Evolutionary conservation across 306 rosid species (phyloP), one percentile per base, ranked within the genome.

Genomic region (Medicago lupulina): DNA sequence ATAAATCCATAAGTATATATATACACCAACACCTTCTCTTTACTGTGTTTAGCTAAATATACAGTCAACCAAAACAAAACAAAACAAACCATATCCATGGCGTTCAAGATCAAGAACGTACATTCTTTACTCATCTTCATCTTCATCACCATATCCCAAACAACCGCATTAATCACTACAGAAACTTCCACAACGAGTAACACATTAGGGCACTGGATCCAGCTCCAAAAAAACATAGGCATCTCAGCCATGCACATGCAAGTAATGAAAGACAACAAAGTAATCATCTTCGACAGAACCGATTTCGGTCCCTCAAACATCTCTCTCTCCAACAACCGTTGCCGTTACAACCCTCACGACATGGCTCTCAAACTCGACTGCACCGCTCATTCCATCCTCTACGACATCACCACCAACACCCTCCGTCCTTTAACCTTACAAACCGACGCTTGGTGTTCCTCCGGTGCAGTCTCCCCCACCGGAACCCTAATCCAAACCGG

Each of bases 211-310:
- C 67, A 75, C 38, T 93, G 98, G 98, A 17, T 55, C n/a, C 80
- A 87, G 15, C 78, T 93, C 14, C 85, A 82, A 11, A 21, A 47
- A 2, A 83, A 84, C 86, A 84, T 91, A 10, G 98, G 98, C 43
- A 80, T 93, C 75, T 89, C 97, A 0, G 98, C 98, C 84, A 90
- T 93, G 95, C 98, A 93, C 95, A 93, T 93, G 97, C 98, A 90
- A 25, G 86, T 93, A 1, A 83, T 93, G 79, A 47, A 9, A 8
- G 89, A 87, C 87, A 84, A 88, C 80, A 85, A 84, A 54, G 95
- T 93, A 7, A 15, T 93, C 31, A 84, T 90, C 59, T 90, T 90
- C 69, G 93, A 93, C 77, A 84, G 98, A 1, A 82, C 93, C 2
- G 91, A 93, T 62, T 87, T 91, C 76, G 98, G 97, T 3, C 93